Base-by-base conservation (phyloP, 176 grass and related monocot genomes). In the sorghum (Sorghum bicolor) region DNA sequence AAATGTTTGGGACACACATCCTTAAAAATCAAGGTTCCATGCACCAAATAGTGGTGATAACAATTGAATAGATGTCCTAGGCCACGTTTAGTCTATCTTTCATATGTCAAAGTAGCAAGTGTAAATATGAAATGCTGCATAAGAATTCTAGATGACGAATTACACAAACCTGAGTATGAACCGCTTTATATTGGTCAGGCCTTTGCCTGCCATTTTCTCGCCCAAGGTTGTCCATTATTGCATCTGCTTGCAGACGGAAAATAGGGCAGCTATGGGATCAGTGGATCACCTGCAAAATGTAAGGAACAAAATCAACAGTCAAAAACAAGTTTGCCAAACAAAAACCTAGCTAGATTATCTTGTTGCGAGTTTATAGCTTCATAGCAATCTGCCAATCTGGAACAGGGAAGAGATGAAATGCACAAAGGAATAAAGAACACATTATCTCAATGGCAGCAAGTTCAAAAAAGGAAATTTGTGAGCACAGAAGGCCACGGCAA, bases 151-250 rank as follows among this genome's bases (percentile, higher is more conserved):
- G 32, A 60, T 34, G 66, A 68, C 19, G 10, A 70, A 67, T 74
- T 30, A 53, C 30, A 82, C 72, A 70, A 81, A 97, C 94, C 91
- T 97, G 94, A 83, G 89, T 74, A 87, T 97, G 94, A 82, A 90
- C 72, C 41, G 87, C 81, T 97, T 97, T 97, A 76, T 90, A 97
- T 74, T 79, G 87, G 40, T 90, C 91, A 2, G 80, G 79, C 76
- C 89, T 90, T 74, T 92, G 91, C 82, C 94, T 92, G 40, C 89
- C 94, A 81, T 92, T 94, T 86, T 97, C 94, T 82, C 91, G 91
- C 36, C 94, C 84, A 74, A 89, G 74, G 85, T 94, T 91, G 64
- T 97, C 91, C 91, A 97, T 97, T 84, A 62, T 82, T 50, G 83
- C 76, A 86, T 88, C 40, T 85, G 80, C 60, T 89, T 91, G 85